Percentiles rank a stretch among this genome's conserved stretches.
Evolutionary conservation across 331 rosid species (phyloP).

Genomic region (Cydonia oblonga): DNA sequence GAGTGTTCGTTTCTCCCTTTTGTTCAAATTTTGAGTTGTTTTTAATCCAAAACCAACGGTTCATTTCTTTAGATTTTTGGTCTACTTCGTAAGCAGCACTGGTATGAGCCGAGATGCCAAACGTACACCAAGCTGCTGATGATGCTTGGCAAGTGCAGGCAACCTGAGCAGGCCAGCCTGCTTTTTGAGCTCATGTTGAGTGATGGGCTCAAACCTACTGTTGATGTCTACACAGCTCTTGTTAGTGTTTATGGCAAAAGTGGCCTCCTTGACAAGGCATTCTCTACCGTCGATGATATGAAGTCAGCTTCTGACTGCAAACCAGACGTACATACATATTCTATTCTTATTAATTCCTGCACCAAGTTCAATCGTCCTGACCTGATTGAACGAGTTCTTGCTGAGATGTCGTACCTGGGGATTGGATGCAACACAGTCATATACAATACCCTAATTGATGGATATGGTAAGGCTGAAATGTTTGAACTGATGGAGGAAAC

Average conservation of each 20-base stretch:
- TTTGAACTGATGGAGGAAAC: constrained; percentile 66
- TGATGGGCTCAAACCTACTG: constrained; percentile 73
- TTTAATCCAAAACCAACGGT: constrained; percentile 2
- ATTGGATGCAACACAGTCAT: constrained; percentile 53
- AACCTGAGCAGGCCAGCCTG: constrained; percentile 56
- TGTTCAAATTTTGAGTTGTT: constrained; percentile 6
- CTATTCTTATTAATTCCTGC: constrained; percentile 63
- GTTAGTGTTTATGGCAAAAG: constrained; percentile 64
- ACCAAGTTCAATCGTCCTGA: constrained; percentile 43
- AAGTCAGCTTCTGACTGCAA: constrained; percentile 53
- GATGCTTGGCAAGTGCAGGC: constrained; percentile 84
- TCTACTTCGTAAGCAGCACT: constrained; percentile 66
- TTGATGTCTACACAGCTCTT: constrained; percentile 82
- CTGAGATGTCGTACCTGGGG: constrained; percentile 63
- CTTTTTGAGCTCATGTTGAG: constrained; percentile 63
- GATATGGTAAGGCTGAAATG: constrained; percentile 72
- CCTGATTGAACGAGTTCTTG: constrained; percentile 39
- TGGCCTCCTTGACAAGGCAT: constrained; percentile 58
- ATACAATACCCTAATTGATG: constrained; percentile 69
- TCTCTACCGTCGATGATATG: constrained; percentile 66
- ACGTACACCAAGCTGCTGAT: constrained; percentile 64
- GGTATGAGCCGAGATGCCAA: constrained; percentile 83
- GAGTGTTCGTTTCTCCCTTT: neutral
- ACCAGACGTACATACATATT: constrained; percentile 65
- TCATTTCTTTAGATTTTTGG: constrained; percentile 47